These are phyloP conservation scores for Forsythia suspensa DNA, from an alignment of 257 asterid species.

Conservation along the genomic window DNA sequence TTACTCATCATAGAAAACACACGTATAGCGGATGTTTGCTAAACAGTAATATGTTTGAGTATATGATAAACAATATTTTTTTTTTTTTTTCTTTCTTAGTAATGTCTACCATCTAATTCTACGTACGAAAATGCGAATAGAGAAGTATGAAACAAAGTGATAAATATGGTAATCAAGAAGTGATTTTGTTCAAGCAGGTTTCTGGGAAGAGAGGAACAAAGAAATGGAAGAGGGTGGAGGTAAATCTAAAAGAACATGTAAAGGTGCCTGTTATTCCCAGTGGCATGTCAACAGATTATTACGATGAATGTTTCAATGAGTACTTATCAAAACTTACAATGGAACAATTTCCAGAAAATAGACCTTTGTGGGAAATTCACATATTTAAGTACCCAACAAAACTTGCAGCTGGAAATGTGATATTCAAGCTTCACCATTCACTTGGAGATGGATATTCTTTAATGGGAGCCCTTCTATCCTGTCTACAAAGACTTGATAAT, in stretches of 20 bases:
- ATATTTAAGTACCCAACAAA: slow-evolving; percentile 37
- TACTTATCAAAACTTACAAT: slow-evolving; percentile 34
- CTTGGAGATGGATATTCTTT: slow-evolving; percentile 28
- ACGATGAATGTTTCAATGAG: slow-evolving; percentile 41
- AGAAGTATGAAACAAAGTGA: too few relatives aligned
- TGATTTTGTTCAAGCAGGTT: background rate
- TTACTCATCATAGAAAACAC: too few relatives aligned
- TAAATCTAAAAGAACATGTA: slow-evolving; percentile 15
- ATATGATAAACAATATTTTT: too few relatives aligned
- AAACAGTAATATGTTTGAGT: too few relatives aligned
- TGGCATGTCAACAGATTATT: slow-evolving; percentile 28
- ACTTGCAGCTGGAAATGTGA: slow-evolving; percentile 33
- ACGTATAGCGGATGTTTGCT: too few relatives aligned
- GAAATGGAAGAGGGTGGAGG: slow-evolving; percentile 2
- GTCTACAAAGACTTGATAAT: slow-evolving; percentile 38
- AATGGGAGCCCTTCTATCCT: slow-evolving; percentile 49
- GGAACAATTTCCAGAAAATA: slow-evolving; percentile 33
- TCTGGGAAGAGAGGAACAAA: slow-evolving; percentile 27
- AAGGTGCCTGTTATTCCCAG: slow-evolving; percentile 24
- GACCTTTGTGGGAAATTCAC: slow-evolving; percentile 49
- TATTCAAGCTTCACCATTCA: background rate
- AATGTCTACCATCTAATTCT: too few relatives aligned
- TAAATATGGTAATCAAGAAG: background rate
- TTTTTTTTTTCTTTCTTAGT: too few relatives aligned
- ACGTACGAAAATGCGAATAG: too few relatives aligned